phyloP scores from a whole-genome alignment of 2,329 filamentous ascomycete genomes.

The Juglanconis sp. region DNA sequence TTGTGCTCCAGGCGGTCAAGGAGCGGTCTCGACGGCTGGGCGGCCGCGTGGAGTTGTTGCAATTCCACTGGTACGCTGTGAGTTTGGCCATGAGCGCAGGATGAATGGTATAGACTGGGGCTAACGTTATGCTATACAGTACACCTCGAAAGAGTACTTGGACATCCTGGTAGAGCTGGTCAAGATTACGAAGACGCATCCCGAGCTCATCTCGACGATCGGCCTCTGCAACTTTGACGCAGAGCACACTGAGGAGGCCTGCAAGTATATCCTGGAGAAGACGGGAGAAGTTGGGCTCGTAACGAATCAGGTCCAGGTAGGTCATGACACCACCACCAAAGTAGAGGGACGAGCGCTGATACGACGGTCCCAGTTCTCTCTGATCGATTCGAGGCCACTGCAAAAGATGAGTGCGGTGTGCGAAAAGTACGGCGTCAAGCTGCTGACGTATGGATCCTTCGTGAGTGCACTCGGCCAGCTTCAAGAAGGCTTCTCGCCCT shows the following conservation, averaged over 20 bases:
- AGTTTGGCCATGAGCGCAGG: neutral
- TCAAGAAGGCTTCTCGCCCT: neutral
- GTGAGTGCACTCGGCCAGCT: slow-evolving; percentile 21
- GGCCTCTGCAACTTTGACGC: slow-evolving; percentile 35
- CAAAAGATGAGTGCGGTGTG: slow-evolving; percentile 27
- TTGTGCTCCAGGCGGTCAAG: slow-evolving; percentile 27
- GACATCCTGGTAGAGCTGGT: slow-evolving; percentile 31
- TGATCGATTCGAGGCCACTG: slow-evolving; percentile 30
- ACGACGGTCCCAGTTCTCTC: slow-evolving; percentile 27
- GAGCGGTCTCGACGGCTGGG: slow-evolving; percentile 31
- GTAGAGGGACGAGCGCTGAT: neutral
- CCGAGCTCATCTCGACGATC: slow-evolving; percentile 28
- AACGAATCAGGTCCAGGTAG: slow-evolving; percentile 34
- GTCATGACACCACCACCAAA: neutral
- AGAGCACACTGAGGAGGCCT: slow-evolving; percentile 28
- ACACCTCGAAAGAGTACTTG: slow-evolving; percentile 31
- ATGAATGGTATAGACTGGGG: neutral
- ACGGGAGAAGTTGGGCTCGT: slow-evolving; percentile 28
- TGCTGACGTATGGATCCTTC: slow-evolving; percentile 33
- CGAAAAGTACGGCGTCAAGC: slow-evolving; percentile 28
- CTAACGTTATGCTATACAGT: slow-evolving; percentile 23
- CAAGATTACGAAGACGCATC: slow-evolving; percentile 24
- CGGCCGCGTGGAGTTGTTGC: slow-evolving; percentile 31
- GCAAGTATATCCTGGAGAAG: slow-evolving; percentile 29
- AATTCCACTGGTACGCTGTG: slow-evolving; percentile 36